Evolutionary conservation across 768 basidiomycete genomes (phyloP).

Genomic region (Mycena maculata): DNA sequence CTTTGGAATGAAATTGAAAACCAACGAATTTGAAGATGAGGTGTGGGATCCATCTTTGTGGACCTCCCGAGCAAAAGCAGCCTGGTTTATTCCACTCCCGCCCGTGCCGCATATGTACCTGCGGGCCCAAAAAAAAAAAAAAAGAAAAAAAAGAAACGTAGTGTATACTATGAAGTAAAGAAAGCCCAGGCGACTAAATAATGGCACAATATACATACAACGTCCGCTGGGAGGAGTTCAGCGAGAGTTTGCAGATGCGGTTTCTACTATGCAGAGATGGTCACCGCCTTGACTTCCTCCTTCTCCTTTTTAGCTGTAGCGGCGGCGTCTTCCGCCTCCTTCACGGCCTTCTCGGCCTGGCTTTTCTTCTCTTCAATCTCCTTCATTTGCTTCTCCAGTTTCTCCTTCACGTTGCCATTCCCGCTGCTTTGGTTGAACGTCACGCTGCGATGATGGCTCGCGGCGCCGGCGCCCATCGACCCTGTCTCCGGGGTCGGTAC

Average conservation of each 20-base stretch:
- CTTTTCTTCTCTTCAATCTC: constrained; percentile 75
- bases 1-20: not conserved
- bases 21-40: constrained; percentile 2
- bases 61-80: constrained; percentile 29
- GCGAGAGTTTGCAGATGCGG: not conserved
- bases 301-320: constrained; percentile 66
- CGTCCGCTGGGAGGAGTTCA: constrained; percentile 2
- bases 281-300: constrained; percentile 64
- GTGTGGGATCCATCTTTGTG: constrained; percentile 28
- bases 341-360: constrained; percentile 73
- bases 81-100: constrained; percentile 27
- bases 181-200: constrained; percentile 23
- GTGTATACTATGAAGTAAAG: constrained; percentile 13
- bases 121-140: constrained; percentile 30
- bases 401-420: constrained; percentile 56
- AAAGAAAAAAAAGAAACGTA: constrained; percentile 16
- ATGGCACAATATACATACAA: constrained; percentile 31
- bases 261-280: constrained; percentile 51
- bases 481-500: constrained; percentile 74
- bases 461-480: constrained; percentile 66
- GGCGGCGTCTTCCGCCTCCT: constrained; percentile 66
- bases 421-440: constrained; percentile 69
- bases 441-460: constrained; percentile 73
- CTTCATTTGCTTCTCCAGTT: constrained; percentile 64
- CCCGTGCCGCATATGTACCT: constrained; percentile 23